phyloP scores from a whole-genome alignment of 345 rosid genomes.

The Toxicodendron radicans region DNA sequence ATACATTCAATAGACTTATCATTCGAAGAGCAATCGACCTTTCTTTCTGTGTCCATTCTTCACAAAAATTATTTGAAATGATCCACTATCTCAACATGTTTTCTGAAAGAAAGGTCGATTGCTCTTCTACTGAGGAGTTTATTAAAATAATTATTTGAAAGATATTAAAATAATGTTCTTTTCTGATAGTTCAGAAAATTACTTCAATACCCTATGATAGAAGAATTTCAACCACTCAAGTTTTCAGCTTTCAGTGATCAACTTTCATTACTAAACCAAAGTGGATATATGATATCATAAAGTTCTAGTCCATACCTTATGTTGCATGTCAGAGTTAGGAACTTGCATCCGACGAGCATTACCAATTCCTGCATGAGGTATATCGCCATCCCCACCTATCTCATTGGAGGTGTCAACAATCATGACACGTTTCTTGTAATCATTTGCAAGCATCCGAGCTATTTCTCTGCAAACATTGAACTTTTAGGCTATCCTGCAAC shows the following conservation, averaged over 20 bases:
- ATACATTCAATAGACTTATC: too few relatives aligned
- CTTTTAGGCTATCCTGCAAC: constrained; percentile 10
- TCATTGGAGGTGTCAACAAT: constrained; percentile 94
- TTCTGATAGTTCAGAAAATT: constrained; percentile 3
- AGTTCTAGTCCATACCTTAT: constrained; percentile 51
- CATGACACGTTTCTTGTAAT: constrained; percentile 81
- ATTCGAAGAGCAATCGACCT: too few relatives aligned
- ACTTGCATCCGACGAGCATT: constrained; percentile 97
- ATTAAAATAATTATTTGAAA: background rate
- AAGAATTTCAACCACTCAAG: background rate
- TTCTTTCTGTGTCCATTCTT: background rate
- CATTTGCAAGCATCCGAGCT: constrained; percentile 91
- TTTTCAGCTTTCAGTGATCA: background rate
- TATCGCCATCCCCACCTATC: constrained; percentile 98
- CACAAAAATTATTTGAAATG: too few relatives aligned
- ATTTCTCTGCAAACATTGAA: constrained; percentile 60
- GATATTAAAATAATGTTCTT: background rate
- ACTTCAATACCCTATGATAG: background rate
- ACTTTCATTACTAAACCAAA: constrained; percentile 13
- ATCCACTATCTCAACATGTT: too few relatives aligned
- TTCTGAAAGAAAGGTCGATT: too few relatives aligned
- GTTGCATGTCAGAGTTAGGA: constrained; percentile 80
- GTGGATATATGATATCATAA: background rate
- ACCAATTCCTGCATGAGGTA: constrained; percentile 93
- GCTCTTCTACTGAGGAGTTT: too few relatives aligned